Evolutionary conservation across 345 rosid genomes (phyloP), one percentile per base, ranked within the genome.

Genomic region (Sapria himalayana): DNA sequence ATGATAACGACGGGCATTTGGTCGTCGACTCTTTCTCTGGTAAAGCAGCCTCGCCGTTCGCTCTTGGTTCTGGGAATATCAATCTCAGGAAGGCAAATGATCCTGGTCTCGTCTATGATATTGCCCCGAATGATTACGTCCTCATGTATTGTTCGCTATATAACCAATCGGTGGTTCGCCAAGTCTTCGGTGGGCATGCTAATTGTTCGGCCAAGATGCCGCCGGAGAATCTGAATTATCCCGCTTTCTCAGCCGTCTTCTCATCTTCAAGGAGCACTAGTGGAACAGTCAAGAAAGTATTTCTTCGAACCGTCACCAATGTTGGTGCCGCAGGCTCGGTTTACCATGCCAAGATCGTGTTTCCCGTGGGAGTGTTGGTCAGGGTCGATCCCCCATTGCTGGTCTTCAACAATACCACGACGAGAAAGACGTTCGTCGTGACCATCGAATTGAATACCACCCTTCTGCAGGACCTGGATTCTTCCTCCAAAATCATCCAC

Each of bases 61-160:
- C 72, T 46, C 72, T 49, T 0, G 98, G 98, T 12, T 78, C 91
- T 1, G 98, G 95, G 2, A 93, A 82, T 48, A 93, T 79, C 1
- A 81, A 74, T 65, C 98, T 91, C 0, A 82, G 79, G 38, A 49
- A 56, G 39, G 93, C 98, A 15, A 61, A 78, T 23, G 59, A 72
- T 37, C 93, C 93, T 0, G 93, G 94, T 29, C 69, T 89, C 37
- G 63, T 89, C 7, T 82, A 89, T 22, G 92, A 86, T 45, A 58
- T 76, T 7, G 64, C 72, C n/a, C 39, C 45, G 0, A 43, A 29
- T 3, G 74, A 72, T 13, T 78, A 82, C 13, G 43, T 79, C 0
- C n/a, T n/a, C n/a, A n/a, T n/a, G n/a, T n/a, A n/a, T n/a, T n/a
- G n/a, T n/a, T n/a, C n/a, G n/a, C n/a, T n/a, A n/a, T n/a, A n/a